Evolutionary conservation across 768 basidiomycete genomes (phyloP).

Genomic region (Gloeopeniophorella convolvens): DNA sequence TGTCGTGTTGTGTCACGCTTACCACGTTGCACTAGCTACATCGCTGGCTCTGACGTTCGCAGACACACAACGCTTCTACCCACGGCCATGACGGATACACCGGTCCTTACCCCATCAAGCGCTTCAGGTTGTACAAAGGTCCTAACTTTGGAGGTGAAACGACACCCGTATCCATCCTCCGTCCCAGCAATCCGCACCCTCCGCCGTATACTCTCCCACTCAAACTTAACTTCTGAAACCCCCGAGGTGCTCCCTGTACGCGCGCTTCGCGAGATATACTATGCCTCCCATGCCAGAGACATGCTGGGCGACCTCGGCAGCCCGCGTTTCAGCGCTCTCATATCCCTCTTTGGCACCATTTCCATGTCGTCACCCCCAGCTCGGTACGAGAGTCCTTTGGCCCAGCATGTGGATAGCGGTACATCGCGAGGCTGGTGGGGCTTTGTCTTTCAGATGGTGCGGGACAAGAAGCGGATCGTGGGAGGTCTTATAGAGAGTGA

Average conservation of each 20-base stretch:
- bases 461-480: slow-evolving; percentile 37
- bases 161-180: neutral
- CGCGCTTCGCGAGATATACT: slow-evolving; percentile 11
- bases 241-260: slow-evolving; percentile 8
- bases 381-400: slow-evolving; percentile 20
- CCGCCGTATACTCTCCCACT: slow-evolving; percentile 14
- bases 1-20: neutral
- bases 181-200: slow-evolving; percentile 15
- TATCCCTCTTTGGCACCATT: slow-evolving; percentile 18
- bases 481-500: slow-evolving; percentile 36
- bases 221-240: slow-evolving; percentile 1
- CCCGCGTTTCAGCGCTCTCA: slow-evolving; percentile 15
- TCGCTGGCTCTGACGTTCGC: too few species aligned
- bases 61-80: too few species aligned
- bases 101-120: neutral
- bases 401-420: slow-evolving; percentile 24
- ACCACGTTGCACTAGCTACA: too few species aligned
- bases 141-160: neutral
- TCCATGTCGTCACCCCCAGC: slow-evolving; percentile 5
- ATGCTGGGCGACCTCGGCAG: slow-evolving; percentile 10
- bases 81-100: neutral
- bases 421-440: slow-evolving; percentile 39
- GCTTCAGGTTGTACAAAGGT: neutral
- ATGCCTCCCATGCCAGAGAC: slow-evolving; percentile 1
- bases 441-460: slow-evolving; percentile 39